phyloP scores from a whole-genome alignment of 768 basidiomycete species.

The Boletus sp. region DNA sequence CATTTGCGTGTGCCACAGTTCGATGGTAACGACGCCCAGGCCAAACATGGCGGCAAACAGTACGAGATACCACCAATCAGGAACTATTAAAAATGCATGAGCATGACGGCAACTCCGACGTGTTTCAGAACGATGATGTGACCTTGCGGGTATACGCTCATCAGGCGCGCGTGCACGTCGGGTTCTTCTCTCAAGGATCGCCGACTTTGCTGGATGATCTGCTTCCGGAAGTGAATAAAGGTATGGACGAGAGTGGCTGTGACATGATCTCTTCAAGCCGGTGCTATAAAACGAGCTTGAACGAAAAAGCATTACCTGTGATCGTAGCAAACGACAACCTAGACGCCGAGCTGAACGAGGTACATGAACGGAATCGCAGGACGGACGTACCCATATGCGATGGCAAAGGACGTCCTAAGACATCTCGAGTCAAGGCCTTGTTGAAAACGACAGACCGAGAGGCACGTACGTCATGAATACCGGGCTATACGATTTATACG shows the following conservation, averaged over 20 bases:
- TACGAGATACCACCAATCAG: slow-evolving; percentile 80
- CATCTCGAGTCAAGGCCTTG: background rate
- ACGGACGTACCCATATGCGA: slow-evolving; percentile 31
- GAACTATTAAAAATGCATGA: slow-evolving; percentile 44
- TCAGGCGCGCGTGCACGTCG: slow-evolving; percentile 82
- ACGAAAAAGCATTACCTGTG: slow-evolving; percentile 45
- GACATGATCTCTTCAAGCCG: background rate
- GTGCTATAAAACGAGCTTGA: background rate
- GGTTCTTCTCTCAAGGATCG: slow-evolving; percentile 73
- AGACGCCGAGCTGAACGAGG: slow-evolving; percentile 42
- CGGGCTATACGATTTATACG: slow-evolving; percentile 56
- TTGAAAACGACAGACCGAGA: background rate
- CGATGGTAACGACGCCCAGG: slow-evolving; percentile 67
- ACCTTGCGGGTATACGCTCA: slow-evolving; percentile 63
- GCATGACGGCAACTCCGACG: background rate
- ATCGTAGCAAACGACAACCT: slow-evolving; percentile 82
- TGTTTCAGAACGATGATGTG: background rate
- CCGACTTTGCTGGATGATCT: slow-evolving; percentile 71
- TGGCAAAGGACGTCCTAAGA: slow-evolving; percentile 26
- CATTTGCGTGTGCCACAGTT: slow-evolving; percentile 70
- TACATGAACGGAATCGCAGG: background rate
- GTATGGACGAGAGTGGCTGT: slow-evolving; percentile 31
- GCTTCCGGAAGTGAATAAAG: slow-evolving; percentile 70
- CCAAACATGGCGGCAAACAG: slow-evolving; percentile 72
- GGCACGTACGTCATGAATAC: slow-evolving; percentile 49